phyloP scores from a whole-genome alignment of 306 rosid genomes.

The Sechiopsis laciniata region DNA sequence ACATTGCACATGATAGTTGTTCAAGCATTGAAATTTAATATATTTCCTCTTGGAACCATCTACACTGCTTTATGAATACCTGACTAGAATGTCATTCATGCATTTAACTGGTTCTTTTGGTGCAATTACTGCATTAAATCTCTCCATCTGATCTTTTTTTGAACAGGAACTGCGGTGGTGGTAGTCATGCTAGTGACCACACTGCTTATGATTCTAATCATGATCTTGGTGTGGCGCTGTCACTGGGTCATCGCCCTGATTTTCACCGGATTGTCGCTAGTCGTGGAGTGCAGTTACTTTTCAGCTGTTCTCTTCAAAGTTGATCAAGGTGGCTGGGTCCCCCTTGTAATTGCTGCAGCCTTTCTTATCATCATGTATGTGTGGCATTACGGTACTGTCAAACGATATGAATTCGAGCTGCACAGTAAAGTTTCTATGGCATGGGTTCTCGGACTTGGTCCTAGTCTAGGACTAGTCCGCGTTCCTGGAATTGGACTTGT shows the following conservation, averaged over 20 bases:
- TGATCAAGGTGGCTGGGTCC: constrained; percentile 94
- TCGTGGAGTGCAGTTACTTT: constrained; percentile 79
- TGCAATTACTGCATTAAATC: neutral
- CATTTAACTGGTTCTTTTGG: neutral
- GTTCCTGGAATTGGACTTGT: constrained; percentile 96
- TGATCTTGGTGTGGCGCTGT: constrained; percentile 93
- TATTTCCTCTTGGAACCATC: neutral
- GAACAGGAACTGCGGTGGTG: constrained; percentile 85
- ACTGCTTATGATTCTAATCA: constrained; percentile 70
- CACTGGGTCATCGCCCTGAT: constrained; percentile 74
- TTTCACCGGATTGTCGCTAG: constrained; percentile 56
- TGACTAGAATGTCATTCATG: neutral
- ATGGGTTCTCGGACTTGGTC: constrained; percentile 97
- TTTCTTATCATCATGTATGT: constrained; percentile 72
- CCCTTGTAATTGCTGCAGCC: constrained; percentile 73
- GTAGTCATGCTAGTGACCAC: constrained; percentile 87
- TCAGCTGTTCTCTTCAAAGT: constrained; percentile 81
- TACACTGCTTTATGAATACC: neutral
- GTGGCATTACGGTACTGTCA: constrained; percentile 86
- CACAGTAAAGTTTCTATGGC: constrained; percentile 94
- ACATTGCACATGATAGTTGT: neutral
- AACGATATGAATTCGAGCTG: constrained; percentile 77
- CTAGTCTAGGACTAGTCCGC: constrained; percentile 89
- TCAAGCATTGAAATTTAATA: neutral
- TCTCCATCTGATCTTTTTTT: constrained; percentile 12